phyloP scores from a whole-genome alignment of 768 basidiomycete species.

The Suillus bovinus region DNA sequence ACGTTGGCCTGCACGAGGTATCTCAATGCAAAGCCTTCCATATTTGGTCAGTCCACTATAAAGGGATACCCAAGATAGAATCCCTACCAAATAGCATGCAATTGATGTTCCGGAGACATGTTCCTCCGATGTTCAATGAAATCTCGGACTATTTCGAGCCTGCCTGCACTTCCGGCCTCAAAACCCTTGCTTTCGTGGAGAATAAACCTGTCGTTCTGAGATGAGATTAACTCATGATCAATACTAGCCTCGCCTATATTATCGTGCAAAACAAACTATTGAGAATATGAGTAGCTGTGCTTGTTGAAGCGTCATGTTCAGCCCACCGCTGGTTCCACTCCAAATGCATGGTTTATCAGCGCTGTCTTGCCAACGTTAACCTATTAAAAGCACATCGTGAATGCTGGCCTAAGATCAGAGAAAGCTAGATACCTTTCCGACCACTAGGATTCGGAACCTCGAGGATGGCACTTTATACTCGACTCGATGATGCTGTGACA shows the following conservation, averaged over 20 bases:
- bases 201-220: slow-evolving; percentile 10
- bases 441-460: not conserved
- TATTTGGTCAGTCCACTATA: not conserved
- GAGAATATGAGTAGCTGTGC: not conserved
- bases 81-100: slow-evolving; percentile 18
- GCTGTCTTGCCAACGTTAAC: not conserved
- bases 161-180: slow-evolving; percentile 13
- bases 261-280: not conserved
- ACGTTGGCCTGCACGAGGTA: not conserved
- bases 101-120: not conserved
- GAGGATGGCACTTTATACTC: not conserved
- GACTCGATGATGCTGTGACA: too few species aligned
- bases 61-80: not conserved
- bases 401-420: not conserved
- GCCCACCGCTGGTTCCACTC: not conserved
- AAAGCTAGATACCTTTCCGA: not conserved
- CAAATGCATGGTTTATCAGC: not conserved
- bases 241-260: slow-evolving; percentile 13
- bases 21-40: slow-evolving; percentile 3
- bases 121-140: slow-evolving; percentile 12
- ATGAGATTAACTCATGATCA: slow-evolving; percentile 9
- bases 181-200: slow-evolving; percentile 20
- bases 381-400: not conserved
- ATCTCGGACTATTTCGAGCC: slow-evolving; percentile 8
- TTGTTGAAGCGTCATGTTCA: not conserved